These are phyloP conservation scores for Diaporthe humulicola DNA, from an alignment of 2,329 filamentous ascomycete species.

Conservation along the genomic window DNA sequence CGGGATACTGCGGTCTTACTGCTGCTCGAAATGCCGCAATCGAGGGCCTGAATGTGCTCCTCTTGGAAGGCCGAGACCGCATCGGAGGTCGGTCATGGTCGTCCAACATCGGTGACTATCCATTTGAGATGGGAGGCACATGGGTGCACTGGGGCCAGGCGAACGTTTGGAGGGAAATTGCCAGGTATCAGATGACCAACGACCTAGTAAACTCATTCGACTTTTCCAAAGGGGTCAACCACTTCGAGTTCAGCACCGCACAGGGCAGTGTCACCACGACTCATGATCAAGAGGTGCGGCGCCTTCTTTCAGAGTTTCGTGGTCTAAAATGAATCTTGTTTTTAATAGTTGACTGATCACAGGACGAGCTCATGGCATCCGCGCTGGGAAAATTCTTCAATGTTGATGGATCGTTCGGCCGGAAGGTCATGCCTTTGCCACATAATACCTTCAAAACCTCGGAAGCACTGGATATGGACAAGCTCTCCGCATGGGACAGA, in stretches of 20 bases:
- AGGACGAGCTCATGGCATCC: constrained; percentile 10
- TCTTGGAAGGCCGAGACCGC: constrained; percentile 57
- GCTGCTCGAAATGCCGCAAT: not conserved
- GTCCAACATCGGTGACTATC: constrained; percentile 50
- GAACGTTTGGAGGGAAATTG: constrained; percentile 51
- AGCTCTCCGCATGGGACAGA: not conserved
- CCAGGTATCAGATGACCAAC: constrained; percentile 34
- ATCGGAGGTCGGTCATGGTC: constrained; percentile 58
- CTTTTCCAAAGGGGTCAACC: constrained; percentile 56
- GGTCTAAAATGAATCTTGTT: constrained; percentile 47
- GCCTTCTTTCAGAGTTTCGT: constrained; percentile 54
- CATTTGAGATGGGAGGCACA: constrained; percentile 58
- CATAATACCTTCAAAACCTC: not conserved
- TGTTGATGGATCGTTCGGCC: not conserved
- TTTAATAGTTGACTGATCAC: not conserved
- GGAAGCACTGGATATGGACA: not conserved
- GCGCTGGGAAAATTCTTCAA: not conserved
- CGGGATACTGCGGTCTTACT: constrained; percentile 7
- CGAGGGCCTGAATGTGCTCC: constrained; percentile 6
- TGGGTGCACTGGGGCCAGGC: constrained; percentile 56
- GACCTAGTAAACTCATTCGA: constrained; percentile 55
- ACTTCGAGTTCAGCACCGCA: constrained; percentile 52
- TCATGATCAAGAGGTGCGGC: constrained; percentile 56
- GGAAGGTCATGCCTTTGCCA: not conserved
- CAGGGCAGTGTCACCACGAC: constrained; percentile 47